Evolutionary conservation across 1,284 basidiomycete species (phyloP).

Genomic region (Rhodotorula mucilaginosa): DNA sequence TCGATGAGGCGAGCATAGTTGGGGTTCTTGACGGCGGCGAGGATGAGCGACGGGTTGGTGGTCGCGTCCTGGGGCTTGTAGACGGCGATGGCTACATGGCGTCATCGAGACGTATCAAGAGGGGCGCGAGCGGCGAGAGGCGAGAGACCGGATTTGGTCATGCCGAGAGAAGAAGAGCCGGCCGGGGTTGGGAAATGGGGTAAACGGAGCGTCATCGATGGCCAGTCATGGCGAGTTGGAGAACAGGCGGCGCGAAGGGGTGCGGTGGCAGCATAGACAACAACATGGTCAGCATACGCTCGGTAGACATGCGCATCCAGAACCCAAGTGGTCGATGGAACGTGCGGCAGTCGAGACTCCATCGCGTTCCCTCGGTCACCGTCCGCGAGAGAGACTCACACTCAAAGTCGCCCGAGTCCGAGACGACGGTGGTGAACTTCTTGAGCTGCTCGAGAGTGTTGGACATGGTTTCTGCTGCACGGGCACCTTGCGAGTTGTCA

Average conservation of each 20-base stretch:
- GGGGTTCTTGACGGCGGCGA: conserved; percentile 88
- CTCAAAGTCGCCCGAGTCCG: conserved; percentile 55
- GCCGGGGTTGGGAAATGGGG: background rate
- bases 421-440: conserved; percentile 86
- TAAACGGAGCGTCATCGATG: background rate
- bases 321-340: background rate
- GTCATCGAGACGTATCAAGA: background rate
- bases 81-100: conserved; percentile 67
- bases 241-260: background rate
- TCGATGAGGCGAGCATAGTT: conserved; percentile 83
- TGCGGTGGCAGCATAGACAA: conserved; percentile 56
- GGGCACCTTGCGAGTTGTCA: background rate
- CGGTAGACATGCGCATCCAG: background rate
- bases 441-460: conserved; percentile 84
- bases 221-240: background rate
- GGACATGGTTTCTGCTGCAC: conserved; percentile 60
- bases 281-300: background rate
- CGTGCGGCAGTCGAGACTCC: no score
- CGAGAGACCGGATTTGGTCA: background rate
- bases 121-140: background rate
- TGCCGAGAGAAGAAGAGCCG: background rate
- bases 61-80: conserved; percentile 95
- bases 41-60: conserved; percentile 80
- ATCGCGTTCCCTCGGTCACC: background rate
- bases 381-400: conserved; percentile 54